phyloP scores from a whole-genome alignment of 352 stramenopile genomes.

The Phytopythium helicoides region DNA sequence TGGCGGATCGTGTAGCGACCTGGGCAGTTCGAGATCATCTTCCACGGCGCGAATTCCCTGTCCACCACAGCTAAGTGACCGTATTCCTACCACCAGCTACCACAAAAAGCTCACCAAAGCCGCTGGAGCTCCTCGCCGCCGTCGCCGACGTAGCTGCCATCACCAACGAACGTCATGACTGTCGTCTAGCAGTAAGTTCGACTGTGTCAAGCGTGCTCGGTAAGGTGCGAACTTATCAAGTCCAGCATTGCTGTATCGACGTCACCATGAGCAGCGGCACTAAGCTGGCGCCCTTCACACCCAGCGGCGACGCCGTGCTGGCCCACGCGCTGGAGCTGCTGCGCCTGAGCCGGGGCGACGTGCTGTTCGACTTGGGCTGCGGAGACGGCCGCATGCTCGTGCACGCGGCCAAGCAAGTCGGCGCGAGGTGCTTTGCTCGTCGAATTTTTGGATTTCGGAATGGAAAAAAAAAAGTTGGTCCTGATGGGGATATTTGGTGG shows the following conservation, averaged over 20 bases:
- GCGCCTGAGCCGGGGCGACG: constrained; percentile 42
- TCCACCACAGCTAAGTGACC: too few relatives aligned
- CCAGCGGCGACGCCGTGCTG: constrained; percentile 66
- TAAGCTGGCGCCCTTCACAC: constrained; percentile 83
- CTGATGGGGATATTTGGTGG: neutral
- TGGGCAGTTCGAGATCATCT: constrained; percentile 73
- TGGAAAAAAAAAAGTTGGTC: too few relatives aligned
- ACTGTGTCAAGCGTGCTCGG: neutral
- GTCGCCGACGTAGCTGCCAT: constrained; percentile 50
- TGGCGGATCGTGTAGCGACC: constrained; percentile 65
- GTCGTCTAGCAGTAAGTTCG: neutral
- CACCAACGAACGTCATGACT: constrained; percentile 31
- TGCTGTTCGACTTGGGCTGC: constrained; percentile 78
- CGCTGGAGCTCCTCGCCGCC: constrained; percentile 44
- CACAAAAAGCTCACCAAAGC: constrained; percentile 32
- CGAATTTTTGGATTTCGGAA: neutral
- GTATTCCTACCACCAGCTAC: too few relatives aligned
- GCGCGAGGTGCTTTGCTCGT: constrained; percentile 32
- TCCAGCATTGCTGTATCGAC: neutral
- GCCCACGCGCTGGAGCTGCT: constrained; percentile 61
- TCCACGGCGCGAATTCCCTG: constrained; percentile 61
- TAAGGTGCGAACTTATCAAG: neutral
- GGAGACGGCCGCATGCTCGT: constrained; percentile 75
- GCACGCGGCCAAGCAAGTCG: constrained; percentile 43
- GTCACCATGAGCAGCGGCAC: constrained; percentile 14